Conservation (phyloP, 2,329 filamentous ascomycete genomes). For the Biscogniauxia mediterranea region DNA sequence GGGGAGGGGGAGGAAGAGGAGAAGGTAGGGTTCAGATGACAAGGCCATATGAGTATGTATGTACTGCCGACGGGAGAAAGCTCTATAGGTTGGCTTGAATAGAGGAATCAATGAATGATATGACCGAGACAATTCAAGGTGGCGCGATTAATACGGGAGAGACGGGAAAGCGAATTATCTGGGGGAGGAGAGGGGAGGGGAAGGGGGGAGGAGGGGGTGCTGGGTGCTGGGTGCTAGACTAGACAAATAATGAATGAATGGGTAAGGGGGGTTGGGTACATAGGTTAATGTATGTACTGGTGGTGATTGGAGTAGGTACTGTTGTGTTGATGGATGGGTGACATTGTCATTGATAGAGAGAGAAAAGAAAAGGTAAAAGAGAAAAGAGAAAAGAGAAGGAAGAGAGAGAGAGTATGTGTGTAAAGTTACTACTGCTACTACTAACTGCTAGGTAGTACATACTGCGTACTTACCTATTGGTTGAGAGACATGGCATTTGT, state of each 20-base stretch:
- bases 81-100: too few species aligned
- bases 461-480: too few species aligned
- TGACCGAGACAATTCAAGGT: not conserved
- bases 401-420: not conserved
- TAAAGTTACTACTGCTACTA: too few species aligned
- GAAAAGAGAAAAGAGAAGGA: not conserved
- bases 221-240: too few species aligned
- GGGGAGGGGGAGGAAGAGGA: too few species aligned
- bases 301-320: not conserved
- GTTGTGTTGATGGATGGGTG: constrained; percentile 1
- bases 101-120: not conserved
- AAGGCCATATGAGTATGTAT: too few species aligned
- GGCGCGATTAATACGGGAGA: not conserved
- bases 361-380: not conserved
- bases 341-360: constrained; percentile 1
- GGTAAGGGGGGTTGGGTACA: not conserved
- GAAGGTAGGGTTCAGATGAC: not conserved
- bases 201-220: too few species aligned
- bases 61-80: too few species aligned
- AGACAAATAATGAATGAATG: not conserved
- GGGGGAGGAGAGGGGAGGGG: too few species aligned
- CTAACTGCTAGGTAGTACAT: too few species aligned
- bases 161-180: not conserved
- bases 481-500: not conserved
- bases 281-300: not conserved